These are phyloP conservation scores for Xylaria curta DNA, from an alignment of 495 filamentous ascomycete genomes.

Conservation along the genomic window DNA sequence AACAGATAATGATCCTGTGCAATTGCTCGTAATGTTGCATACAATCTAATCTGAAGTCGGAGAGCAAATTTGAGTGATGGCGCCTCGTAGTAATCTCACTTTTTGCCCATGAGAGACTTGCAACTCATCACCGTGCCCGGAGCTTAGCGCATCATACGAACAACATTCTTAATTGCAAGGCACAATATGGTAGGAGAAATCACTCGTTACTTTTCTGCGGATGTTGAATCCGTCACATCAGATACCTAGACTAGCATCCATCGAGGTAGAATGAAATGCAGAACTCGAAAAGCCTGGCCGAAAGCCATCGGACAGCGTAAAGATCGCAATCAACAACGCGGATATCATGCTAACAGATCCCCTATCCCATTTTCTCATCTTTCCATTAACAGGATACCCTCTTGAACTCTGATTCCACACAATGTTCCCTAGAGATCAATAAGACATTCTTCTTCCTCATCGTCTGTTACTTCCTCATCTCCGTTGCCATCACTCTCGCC, in stretches of 20 bases:
- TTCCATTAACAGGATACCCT: not conserved
- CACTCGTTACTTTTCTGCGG: not conserved
- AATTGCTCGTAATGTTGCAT: not conserved
- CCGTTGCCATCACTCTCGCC: too few relatives aligned
- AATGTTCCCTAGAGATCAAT: slow-evolving; percentile 13
- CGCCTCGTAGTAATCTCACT: not conserved
- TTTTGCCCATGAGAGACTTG: not conserved
- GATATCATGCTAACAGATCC: not conserved
- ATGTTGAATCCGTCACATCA: not conserved
- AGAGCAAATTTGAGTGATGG: not conserved
- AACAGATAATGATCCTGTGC: not conserved
- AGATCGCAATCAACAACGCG: not conserved
- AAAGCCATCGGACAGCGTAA: not conserved
- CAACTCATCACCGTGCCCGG: not conserved
- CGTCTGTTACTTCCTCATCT: not conserved
- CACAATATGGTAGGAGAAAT: not conserved
- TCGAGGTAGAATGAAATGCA: not conserved
- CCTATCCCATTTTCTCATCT: not conserved
- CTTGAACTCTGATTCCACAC: not conserved
- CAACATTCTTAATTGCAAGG: not conserved
- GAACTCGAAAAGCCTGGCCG: not conserved
- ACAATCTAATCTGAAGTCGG: not conserved
- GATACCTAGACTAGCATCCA: not conserved
- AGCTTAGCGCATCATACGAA: not conserved
- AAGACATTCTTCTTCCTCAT: not conserved